A percentile compares a stretch with the other conserved stretches of the same genome.
These are phyloP conservation scores for Seiridium cupressi DNA, from an alignment of 2,329 filamentous ascomycete species.

Conservation along the genomic window DNA sequence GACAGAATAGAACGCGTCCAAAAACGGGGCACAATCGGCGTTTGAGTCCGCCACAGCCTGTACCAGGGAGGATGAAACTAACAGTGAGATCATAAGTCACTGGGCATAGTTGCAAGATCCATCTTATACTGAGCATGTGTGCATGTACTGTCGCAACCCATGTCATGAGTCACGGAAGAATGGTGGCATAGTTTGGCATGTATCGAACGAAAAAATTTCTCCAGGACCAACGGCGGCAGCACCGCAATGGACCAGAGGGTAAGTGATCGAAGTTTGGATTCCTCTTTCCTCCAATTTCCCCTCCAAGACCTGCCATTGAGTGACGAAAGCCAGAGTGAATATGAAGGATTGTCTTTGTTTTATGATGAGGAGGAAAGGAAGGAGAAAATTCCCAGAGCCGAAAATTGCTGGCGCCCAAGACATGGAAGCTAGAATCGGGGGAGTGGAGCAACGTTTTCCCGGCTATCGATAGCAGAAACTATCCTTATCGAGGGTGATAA, in stretches of 20 bases:
- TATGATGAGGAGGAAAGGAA: slow-evolving; percentile 33
- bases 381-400: not conserved
- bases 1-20: no score
- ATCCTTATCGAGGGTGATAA: no score
- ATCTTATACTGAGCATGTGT: no score
- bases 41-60: no score
- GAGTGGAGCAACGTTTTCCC: slow-evolving; percentile 1
- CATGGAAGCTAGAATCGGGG: not conserved
- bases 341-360: slow-evolving; percentile 48
- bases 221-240: slow-evolving; percentile 27
- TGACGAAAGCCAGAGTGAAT: slow-evolving; percentile 65
- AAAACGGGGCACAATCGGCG: no score
- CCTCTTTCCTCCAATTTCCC: slow-evolving; percentile 68
- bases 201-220: slow-evolving; percentile 36
- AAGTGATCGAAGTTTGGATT: slow-evolving; percentile 51
- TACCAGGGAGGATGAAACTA: no score
- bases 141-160: no score
- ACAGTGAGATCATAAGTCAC: no score
- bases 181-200: slow-evolving; percentile 15
- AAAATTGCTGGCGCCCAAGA: not conserved
- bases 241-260: slow-evolving; percentile 49
- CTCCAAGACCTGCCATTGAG: slow-evolving; percentile 59
- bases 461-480: not conserved
- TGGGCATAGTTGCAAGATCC: no score
- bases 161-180: no score